A percentile compares a stretch with the other conserved stretches of the same genome.
These are phyloP conservation scores for Carex littledalei DNA, from an alignment of 176 grass and related monocot species.

Conservation along the genomic window DNA sequence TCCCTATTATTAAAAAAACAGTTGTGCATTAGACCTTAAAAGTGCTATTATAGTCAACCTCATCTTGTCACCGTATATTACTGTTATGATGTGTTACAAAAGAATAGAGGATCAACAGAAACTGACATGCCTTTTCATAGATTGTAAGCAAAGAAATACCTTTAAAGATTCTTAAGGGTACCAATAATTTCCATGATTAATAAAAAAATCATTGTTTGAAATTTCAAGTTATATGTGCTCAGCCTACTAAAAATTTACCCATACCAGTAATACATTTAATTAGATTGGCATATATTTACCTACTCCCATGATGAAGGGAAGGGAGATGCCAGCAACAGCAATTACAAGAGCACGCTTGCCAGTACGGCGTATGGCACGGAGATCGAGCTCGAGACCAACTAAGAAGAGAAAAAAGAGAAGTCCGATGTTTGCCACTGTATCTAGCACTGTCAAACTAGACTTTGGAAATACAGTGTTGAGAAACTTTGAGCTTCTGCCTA, in stretches of 20 bases:
- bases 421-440: conserved; percentile 15
- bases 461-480: conserved; percentile 14
- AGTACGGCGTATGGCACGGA: conserved; percentile 30
- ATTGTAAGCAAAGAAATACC: background rate
- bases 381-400: conserved; percentile 26
- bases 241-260: background rate
- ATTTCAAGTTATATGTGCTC: background rate
- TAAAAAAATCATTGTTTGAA: background rate
- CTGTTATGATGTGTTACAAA: background rate
- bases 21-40: background rate
- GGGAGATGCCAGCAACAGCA: conserved; percentile 32
- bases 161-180: background rate
- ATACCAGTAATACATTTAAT: background rate
- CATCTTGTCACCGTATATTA: background rate
- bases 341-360: conserved; percentile 34
- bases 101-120: background rate
- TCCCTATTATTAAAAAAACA: conserved; percentile 5
- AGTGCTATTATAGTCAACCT: background rate
- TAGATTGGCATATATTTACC: conserved; percentile 13
- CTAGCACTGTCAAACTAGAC: conserved; percentile 15
- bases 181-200: background rate
- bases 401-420: conserved; percentile 29
- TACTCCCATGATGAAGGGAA: conserved; percentile 34
- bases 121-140: background rate
- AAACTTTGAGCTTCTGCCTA: conserved; percentile 9